These are phyloP conservation scores for Basipetospora chlamydospora DNA, from an alignment of 2,329 filamentous ascomycete genomes.

Conservation along the genomic window DNA sequence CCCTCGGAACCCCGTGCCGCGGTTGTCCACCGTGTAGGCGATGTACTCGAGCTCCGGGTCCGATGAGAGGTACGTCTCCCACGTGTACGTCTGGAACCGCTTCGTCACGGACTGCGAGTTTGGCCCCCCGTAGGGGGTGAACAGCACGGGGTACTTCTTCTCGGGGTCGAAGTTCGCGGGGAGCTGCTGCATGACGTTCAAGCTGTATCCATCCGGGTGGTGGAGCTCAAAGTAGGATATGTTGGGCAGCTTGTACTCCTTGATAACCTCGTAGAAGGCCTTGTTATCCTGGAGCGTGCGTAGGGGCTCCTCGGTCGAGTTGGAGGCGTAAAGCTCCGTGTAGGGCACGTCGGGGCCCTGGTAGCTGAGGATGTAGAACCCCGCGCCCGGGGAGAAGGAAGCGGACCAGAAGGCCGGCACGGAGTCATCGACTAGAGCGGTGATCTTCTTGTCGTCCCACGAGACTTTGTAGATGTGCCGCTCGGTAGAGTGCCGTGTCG, in stretches of 20 bases:
- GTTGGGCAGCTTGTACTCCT: conserved; percentile 47
- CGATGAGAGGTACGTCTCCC: conserved; percentile 49
- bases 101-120: conserved; percentile 48
- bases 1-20: conserved; percentile 51
- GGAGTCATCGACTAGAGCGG: conserved; percentile 45
- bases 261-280: conserved; percentile 33
- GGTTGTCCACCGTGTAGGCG: conserved; percentile 53
- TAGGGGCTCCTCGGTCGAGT: conserved; percentile 35
- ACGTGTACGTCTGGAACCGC: conserved; percentile 37
- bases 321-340: conserved; percentile 48
- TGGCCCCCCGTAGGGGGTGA: conserved; percentile 55
- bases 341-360: conserved; percentile 53
- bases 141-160: conserved; percentile 52
- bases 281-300: conserved; percentile 46
- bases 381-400: conserved; percentile 46
- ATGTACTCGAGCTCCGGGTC: conserved; percentile 55
- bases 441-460: conserved; percentile 36
- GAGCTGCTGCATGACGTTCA: conserved; percentile 52
- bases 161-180: conserved; percentile 47
- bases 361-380: conserved; percentile 53
- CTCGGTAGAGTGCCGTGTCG: conserved; percentile 51
- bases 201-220: conserved; percentile 43
- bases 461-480: conserved; percentile 54
- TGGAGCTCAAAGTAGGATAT: conserved; percentile 48
- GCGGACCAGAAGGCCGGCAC: conserved; percentile 46